Base-by-base conservation (phyloP, 306 rosid genomes). In the Dalbergia oliveri region DNA sequence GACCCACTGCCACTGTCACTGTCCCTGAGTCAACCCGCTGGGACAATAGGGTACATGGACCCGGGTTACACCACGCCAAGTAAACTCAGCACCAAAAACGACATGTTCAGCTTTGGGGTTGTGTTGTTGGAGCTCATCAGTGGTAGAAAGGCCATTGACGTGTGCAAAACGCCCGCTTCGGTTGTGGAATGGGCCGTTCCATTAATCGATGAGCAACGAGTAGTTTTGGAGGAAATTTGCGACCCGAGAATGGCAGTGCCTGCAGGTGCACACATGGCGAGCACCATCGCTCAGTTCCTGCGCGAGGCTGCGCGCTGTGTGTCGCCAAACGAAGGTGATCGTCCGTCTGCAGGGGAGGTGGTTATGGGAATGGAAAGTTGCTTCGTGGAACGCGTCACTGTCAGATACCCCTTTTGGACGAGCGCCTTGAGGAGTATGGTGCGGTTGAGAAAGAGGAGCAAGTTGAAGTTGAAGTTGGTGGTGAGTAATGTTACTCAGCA, bases 41-140 rank as follows among this genome's bases (percentile, higher is more conserved):
- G 92, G n/a, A 88, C 91, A 0, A 84, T 88, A 13, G 91, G 95
- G 66, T 88, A 91, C 26, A 31, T 91, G n/a, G 92, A 91, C 53
- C 90, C 90, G 43, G 50, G 83, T 51, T 90, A 88, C 84, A 87
- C 88, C 5, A 72, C 72, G 0, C 88, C 94, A 0, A 19, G 19
- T 45, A 83, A 87, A 59, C 84, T 90, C 15, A 90, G 94, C 73
- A 75, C 88, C 0, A 90, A 85, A 53, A 83, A 33, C 26, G 94
- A 90, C 59, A 80, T 89, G 10, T 90, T 83, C 31, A 90, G 92
- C 31, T 88, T 86, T 23, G 94, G 94, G 79, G 90, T 88, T 31
- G 75, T 90, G 80, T 45, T 90, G 49, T 21, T 90, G 37, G 94
- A 90, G 87, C 83, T 88, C 10, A 53, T 88, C 0, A 90, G 89